These are phyloP conservation scores for Trichophyton rubrum DNA, from an alignment of 2,329 filamentous ascomycete species.

Conservation along the genomic window DNA sequence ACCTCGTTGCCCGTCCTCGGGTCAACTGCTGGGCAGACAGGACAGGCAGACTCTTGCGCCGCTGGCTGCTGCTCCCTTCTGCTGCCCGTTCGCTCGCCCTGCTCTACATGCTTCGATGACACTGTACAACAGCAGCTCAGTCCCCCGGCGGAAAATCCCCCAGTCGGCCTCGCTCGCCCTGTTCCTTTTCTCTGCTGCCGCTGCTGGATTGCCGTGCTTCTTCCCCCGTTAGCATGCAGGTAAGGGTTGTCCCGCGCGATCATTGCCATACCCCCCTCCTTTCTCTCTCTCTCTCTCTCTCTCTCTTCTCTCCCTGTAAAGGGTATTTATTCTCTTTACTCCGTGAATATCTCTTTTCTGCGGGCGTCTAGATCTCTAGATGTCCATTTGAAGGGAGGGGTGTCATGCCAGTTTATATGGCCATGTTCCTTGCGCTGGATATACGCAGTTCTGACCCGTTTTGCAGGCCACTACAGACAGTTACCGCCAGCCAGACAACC, in stretches of 20 bases:
- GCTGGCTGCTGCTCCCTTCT: neutral
- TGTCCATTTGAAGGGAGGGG: neutral
- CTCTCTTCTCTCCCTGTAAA: too few species aligned
- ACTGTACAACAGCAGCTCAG: conserved; percentile 18
- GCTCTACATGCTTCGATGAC: conserved; percentile 30
- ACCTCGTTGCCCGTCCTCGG: neutral
- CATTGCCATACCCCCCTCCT: neutral
- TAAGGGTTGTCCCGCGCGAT: neutral
- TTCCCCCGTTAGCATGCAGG: conserved; percentile 9
- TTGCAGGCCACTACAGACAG: neutral
- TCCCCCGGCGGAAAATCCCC: conserved; percentile 26
- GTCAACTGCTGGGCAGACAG: neutral
- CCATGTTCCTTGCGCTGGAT: neutral
- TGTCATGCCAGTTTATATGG: neutral
- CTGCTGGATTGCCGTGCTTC: conserved; percentile 16
- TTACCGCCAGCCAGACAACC: conserved; percentile 3
- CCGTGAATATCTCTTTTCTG: too few species aligned
- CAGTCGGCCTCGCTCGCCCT: conserved; percentile 14
- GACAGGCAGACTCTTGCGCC: neutral
- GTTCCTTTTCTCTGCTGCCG: conserved; percentile 14
- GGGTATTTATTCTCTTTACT: neutral
- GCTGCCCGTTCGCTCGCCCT: conserved; percentile 5
- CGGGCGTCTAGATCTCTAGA: neutral
- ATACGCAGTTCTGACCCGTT: neutral
- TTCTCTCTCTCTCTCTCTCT: neutral